phyloP scores from a whole-genome alignment of 805 yeast species.

The Maudiozyma turicensis region DNA sequence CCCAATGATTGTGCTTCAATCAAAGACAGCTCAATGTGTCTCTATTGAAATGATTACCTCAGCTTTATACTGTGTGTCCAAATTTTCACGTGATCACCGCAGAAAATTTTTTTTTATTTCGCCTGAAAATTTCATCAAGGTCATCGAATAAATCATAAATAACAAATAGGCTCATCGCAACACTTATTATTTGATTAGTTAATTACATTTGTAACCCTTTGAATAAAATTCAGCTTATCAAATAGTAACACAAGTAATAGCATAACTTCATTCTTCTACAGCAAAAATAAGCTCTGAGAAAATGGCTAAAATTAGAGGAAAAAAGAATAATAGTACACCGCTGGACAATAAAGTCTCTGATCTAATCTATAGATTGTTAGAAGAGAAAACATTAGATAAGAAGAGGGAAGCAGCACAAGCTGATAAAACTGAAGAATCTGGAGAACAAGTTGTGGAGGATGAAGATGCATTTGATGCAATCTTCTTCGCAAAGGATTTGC shows the following conservation, averaged over 20 bases:
- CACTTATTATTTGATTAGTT: too few species aligned
- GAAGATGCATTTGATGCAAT: slow-evolving; percentile 26
- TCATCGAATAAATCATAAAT: background rate
- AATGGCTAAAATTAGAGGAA: slow-evolving; percentile 30
- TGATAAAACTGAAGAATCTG: background rate
- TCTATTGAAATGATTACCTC: background rate
- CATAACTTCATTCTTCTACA: too few species aligned
- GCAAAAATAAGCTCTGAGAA: background rate
- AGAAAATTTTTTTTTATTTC: background rate
- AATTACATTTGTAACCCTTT: too few species aligned
- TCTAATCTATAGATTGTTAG: slow-evolving; percentile 46
- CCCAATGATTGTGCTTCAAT: too few species aligned
- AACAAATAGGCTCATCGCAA: slow-evolving; percentile 2
- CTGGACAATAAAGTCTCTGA: slow-evolving; percentile 50
- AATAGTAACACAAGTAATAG: too few species aligned
- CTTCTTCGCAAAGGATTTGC: slow-evolving; percentile 55
- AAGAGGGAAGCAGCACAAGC: slow-evolving; percentile 26
- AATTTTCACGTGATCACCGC: background rate
- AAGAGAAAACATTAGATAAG: slow-evolving; percentile 44
- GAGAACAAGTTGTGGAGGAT: slow-evolving; percentile 1
- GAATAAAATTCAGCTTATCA: too few species aligned
- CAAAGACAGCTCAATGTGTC: background rate
- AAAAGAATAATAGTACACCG: slow-evolving; percentile 22
- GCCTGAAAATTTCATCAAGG: background rate
- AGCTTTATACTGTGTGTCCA: background rate